Evolutionary conservation across 805 yeast genomes (phyloP).

Genomic region (Ogataea corticis): DNA sequence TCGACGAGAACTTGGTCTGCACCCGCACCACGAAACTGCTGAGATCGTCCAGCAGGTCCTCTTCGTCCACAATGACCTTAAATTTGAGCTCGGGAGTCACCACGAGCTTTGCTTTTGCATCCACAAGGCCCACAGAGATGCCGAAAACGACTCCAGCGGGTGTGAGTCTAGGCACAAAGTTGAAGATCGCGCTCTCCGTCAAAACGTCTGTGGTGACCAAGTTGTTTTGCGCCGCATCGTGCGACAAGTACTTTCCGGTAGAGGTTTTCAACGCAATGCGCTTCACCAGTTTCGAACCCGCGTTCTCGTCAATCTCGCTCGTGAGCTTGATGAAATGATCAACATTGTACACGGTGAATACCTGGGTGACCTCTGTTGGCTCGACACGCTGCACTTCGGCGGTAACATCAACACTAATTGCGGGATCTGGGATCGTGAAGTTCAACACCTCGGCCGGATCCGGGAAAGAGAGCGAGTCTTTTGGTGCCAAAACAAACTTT

Average conservation of each 20-base stretch:
- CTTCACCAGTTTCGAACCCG: conserved; percentile 5
- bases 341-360: conserved; percentile 28
- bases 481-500: conserved; percentile 8
- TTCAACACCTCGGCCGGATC: conserved; percentile 18
- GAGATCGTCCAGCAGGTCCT: conserved; percentile 28
- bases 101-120: conserved; percentile 20
- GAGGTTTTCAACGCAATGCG: conserved; percentile 26
- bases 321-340: conserved; percentile 20
- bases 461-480: neutral
- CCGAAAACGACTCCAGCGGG: conserved; percentile 4
- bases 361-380: conserved; percentile 30
- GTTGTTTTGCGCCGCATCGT: conserved; percentile 17
- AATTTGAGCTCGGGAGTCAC: conserved; percentile 20
- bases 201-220: conserved; percentile 27
- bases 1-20: conserved; percentile 27
- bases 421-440: conserved; percentile 20
- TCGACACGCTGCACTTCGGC: conserved; percentile 23
- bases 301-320: conserved; percentile 1
- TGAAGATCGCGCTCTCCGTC: conserved; percentile 31
- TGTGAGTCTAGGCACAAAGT: conserved; percentile 11
- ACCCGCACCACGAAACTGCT: conserved; percentile 26
- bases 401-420: conserved; percentile 5
- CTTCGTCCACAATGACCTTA: conserved; percentile 31
- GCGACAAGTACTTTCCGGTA: conserved; percentile 26
- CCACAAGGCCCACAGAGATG: conserved; percentile 21